Percentiles rank a stretch among this genome's conserved stretches.
Conservation (phyloP, 1,284 basidiomycete species). For the Leccinum variabile region DNA sequence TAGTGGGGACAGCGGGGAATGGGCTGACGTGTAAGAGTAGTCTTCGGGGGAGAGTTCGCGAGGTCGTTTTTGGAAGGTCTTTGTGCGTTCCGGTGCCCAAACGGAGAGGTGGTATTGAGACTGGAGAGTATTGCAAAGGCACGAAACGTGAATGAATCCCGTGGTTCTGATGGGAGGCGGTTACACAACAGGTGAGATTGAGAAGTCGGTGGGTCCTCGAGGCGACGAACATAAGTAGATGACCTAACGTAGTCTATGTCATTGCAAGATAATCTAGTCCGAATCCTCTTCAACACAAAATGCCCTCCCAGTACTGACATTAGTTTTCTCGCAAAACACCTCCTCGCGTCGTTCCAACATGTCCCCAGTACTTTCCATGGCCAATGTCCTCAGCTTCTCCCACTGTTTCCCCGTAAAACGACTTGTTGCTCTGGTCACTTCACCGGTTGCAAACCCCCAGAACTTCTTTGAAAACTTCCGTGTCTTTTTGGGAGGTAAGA, state of each 20-base stretch:
- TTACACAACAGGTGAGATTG: too few relatives aligned
- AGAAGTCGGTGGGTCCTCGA: too few relatives aligned
- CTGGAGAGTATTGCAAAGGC: too few relatives aligned
- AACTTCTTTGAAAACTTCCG: not conserved
- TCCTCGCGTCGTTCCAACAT: not conserved
- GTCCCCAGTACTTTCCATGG: not conserved
- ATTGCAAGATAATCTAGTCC: not conserved
- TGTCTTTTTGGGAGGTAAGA: not conserved
- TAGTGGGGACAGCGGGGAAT: too few relatives aligned
- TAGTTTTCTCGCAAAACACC: not conserved
- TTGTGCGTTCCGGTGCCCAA: too few relatives aligned
- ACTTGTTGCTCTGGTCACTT: not conserved
- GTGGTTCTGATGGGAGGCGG: too few relatives aligned
- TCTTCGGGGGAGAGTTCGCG: too few relatives aligned
- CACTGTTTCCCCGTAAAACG: not conserved
- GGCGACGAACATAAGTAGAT: too few relatives aligned
- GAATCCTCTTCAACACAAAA: not conserved
- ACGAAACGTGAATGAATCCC: too few relatives aligned
- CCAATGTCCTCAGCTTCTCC: not conserved
- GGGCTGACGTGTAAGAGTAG: too few relatives aligned
- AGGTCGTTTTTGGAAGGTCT: too few relatives aligned
- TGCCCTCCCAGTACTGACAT: not conserved
- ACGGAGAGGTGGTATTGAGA: too few relatives aligned
- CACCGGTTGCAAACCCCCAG: not conserved
- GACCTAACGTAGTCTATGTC: not conserved